A percentile compares a stretch with the other conserved stretches of the same genome.
phyloP scores from a whole-genome alignment of 495 filamentous ascomycete species.

The Aspergillus heteromorphus region DNA sequence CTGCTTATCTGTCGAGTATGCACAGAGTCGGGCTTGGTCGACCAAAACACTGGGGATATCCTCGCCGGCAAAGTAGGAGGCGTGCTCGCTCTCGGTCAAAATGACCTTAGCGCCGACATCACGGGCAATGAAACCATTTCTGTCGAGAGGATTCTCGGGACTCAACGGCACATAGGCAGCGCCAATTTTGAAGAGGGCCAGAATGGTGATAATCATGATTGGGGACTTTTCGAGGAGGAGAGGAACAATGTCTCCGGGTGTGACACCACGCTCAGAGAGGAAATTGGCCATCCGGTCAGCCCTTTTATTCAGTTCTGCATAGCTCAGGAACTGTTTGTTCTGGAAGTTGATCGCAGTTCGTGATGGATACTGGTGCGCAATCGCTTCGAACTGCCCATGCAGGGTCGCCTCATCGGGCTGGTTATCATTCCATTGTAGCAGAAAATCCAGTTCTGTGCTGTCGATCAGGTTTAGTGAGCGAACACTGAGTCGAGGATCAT shows the following conservation, averaged over 20 bases:
- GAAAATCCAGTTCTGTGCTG: neutral
- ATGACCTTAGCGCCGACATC: neutral
- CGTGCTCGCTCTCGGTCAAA: neutral
- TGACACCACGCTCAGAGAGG: slow-evolving; percentile 39
- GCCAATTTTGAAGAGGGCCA: slow-evolving; percentile 4
- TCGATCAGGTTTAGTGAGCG: neutral
- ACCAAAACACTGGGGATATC: neutral
- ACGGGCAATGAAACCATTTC: neutral
- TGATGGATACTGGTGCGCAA: neutral
- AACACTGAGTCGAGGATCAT: neutral
- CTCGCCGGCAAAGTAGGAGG: neutral
- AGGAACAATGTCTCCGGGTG: slow-evolving; percentile 37
- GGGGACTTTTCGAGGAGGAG: slow-evolving; percentile 1
- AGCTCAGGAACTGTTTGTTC: neutral
- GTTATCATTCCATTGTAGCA: neutral
- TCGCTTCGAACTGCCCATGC: neutral
- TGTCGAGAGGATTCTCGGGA: slow-evolving; percentile 1
- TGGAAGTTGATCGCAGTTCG: neutral
- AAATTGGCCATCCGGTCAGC: slow-evolving; percentile 35
- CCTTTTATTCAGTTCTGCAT: neutral
- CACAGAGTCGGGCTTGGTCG: neutral
- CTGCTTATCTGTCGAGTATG: neutral
- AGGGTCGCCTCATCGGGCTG: neutral
- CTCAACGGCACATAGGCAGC: slow-evolving; percentile 6
- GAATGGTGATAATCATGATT: neutral